Percentiles rank a stretch among this genome's conserved stretches.
Conservation (phyloP, 176 grass and related monocot species). For the Puya raimondii region DNA sequence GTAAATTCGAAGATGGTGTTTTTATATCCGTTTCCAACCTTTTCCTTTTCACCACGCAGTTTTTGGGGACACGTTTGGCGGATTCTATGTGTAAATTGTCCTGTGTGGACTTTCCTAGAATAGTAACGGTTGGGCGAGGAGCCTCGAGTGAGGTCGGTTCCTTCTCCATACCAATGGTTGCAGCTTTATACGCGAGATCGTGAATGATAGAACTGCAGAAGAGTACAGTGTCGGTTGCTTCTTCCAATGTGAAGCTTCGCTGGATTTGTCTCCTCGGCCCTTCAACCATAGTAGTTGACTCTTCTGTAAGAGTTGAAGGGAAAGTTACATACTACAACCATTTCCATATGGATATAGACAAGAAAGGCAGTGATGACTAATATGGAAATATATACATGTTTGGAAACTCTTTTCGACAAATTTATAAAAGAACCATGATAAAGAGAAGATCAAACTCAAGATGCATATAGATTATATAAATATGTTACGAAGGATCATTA, state of each 20-base stretch:
- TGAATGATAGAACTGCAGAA: slow-evolving; percentile 88
- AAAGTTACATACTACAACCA: slow-evolving; percentile 4
- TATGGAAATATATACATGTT: not conserved
- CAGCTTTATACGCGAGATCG: slow-evolving; percentile 66
- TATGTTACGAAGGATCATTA: not conserved
- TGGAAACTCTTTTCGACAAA: too few species aligned
- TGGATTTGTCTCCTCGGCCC: slow-evolving; percentile 35
- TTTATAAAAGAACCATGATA: too few species aligned
- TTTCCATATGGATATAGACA: not conserved
- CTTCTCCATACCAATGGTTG: slow-evolving; percentile 59
- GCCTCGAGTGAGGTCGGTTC: slow-evolving; percentile 13
- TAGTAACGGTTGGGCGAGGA: slow-evolving; percentile 28
- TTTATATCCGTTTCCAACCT: slow-evolving; percentile 54
- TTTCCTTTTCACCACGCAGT: slow-evolving; percentile 71
- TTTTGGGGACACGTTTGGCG: slow-evolving; percentile 31
- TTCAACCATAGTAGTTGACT: slow-evolving; percentile 28
- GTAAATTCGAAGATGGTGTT: slow-evolving; percentile 11
- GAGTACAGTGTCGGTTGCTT: slow-evolving; percentile 72
- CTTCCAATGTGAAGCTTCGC: slow-evolving; percentile 79
- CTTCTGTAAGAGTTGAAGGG: slow-evolving; percentile 23
- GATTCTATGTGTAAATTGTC: slow-evolving; percentile 30
- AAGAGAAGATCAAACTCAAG: too few species aligned
- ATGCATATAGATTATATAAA: too few species aligned
- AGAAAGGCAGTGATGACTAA: not conserved
- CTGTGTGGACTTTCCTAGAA: slow-evolving; percentile 33